Evolutionary conservation across 768 basidiomycete species (phyloP).

Genomic region (Macrocybe gigantea): DNA sequence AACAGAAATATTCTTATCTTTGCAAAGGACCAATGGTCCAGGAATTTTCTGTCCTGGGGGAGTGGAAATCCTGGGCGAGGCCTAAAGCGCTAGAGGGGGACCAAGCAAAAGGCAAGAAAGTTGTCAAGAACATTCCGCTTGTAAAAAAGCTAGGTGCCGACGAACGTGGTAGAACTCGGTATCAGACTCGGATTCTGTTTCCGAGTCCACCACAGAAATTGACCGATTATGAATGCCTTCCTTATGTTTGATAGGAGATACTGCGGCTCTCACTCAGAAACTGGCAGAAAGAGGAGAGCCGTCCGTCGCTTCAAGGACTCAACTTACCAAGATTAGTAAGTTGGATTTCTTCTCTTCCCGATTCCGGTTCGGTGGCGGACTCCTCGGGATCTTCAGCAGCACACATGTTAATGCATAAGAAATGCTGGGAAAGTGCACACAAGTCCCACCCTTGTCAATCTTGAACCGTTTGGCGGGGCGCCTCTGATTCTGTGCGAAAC

Average conservation of each 20-base stretch:
- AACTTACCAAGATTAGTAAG: background rate
- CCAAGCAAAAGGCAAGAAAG: background rate
- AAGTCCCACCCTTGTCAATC: too few relatives aligned
- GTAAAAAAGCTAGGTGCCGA: background rate
- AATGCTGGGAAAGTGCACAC: too few relatives aligned
- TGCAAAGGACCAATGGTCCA: slow-evolving; percentile 48
- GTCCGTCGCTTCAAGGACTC: too few relatives aligned
- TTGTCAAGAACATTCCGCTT: background rate
- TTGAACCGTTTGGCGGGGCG: too few relatives aligned
- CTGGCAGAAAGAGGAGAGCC: too few relatives aligned
- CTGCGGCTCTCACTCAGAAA: too few relatives aligned
- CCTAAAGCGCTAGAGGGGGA: slow-evolving; percentile 13
- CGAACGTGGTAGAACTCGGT: slow-evolving; percentile 13
- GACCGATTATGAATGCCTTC: background rate
- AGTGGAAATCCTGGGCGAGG: slow-evolving; percentile 55
- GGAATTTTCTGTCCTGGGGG: slow-evolving; percentile 32
- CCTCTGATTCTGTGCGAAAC: background rate
- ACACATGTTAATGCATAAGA: background rate
- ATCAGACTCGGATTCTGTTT: slow-evolving; percentile 42
- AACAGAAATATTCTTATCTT: slow-evolving; percentile 39
- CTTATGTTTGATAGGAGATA: too few relatives aligned
- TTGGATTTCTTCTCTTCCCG: slow-evolving; percentile 9
- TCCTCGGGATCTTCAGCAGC: slow-evolving; percentile 8
- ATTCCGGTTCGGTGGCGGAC: slow-evolving; percentile 30
- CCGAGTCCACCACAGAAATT: slow-evolving; percentile 18